A percentile compares a stretch with the other conserved stretches of the same genome.
Conservation (phyloP, 371 early-diverging fungal species). For the Gilbertella persicaria region DNA sequence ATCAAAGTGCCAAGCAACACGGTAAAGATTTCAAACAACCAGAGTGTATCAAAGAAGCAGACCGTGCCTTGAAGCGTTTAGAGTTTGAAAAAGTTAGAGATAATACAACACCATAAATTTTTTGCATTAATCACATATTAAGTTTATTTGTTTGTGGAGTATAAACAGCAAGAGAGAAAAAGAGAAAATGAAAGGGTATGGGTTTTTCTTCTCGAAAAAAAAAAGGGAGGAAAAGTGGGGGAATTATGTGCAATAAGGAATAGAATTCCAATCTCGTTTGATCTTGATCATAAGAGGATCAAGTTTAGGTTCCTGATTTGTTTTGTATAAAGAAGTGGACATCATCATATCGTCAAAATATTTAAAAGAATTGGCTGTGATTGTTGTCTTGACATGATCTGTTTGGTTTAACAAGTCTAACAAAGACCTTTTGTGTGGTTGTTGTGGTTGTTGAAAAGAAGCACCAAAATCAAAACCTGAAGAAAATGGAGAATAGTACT, state of each 20-base stretch:
- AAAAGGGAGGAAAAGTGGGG: background rate
- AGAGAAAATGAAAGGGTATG: slow-evolving; percentile 4
- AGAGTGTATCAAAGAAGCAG: slow-evolving; percentile 37
- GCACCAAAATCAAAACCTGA: slow-evolving; percentile 25
- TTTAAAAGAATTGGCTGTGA: slow-evolving; percentile 12
- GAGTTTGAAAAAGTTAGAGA: slow-evolving; percentile 24
- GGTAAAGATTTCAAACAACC: slow-evolving; percentile 33
- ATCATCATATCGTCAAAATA: slow-evolving; percentile 25
- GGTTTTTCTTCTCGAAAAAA: background rate
- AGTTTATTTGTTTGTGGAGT: background rate
- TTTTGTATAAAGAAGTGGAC: slow-evolving; percentile 11
- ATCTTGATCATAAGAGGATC: background rate
- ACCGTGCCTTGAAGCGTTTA: slow-evolving; percentile 35
- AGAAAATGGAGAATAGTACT: slow-evolving; percentile 24
- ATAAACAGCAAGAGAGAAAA: background rate
- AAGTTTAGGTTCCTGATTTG: background rate
- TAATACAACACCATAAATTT: background rate
- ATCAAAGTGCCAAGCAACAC: slow-evolving; percentile 33
- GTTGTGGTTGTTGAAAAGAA: background rate
- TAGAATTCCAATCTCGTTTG: slow-evolving; percentile 15
- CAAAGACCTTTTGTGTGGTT: slow-evolving; percentile 4
- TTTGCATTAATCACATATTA: too few relatives aligned
- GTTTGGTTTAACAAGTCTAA: slow-evolving; percentile 19
- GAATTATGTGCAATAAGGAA: background rate
- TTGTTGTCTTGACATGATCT: slow-evolving; percentile 17